Base-by-base conservation (phyloP, 352 stramenopile genomes). In the Elongisporangium prolatum region DNA sequence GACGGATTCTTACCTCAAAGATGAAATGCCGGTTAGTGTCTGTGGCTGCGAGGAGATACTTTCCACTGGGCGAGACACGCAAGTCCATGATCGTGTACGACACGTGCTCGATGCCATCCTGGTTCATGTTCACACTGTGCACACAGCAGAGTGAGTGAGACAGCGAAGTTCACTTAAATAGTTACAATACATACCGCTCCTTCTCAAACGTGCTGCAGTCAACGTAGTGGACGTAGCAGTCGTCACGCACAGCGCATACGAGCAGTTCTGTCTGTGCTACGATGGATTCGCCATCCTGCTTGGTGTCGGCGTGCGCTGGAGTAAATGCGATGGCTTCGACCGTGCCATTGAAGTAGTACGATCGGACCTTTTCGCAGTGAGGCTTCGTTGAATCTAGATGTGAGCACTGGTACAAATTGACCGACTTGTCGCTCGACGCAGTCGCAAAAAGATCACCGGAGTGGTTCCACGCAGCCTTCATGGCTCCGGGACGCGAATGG, bases 61-160 rank as follows among this genome's bases (percentile, higher is more conserved):
- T 92, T 50, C 75, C 75, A 53, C 65, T 88, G 0, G 85, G 83
- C 6, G 83, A 91, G 21, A 87, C 57, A 21, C 71, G 83, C 50
- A 95, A 58, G 54, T 95, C 81, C 79, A 95, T 89, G 56, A 95
- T 95, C 49, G 80, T 91, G 62, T 91, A 95, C 21, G 85, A 95
- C 7, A 93, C 83, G 64, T 95, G 85, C 60, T 95, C 85, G 47
- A 92, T 95, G 11, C 66, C 80, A 49, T 95, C 85, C 24, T 80
- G 69, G 58, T 95, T 95, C 83, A 95, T 95, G 60, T 93, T 95
- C 14, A 95, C 59, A 57, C 85, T 92, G 22, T 5, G 58, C 13
- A 37, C 51, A 61, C 54, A 9, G 17, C 3, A 44, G 6, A 44
- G 11, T 17, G 34, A 44, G 11, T 44, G 10, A 44, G 34, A 1